A percentile compares a stretch with the other conserved stretches of the same genome.
Conservation (phyloP, 2,329 filamentous ascomycete species). For the Furcasterigmium furcatum region DNA sequence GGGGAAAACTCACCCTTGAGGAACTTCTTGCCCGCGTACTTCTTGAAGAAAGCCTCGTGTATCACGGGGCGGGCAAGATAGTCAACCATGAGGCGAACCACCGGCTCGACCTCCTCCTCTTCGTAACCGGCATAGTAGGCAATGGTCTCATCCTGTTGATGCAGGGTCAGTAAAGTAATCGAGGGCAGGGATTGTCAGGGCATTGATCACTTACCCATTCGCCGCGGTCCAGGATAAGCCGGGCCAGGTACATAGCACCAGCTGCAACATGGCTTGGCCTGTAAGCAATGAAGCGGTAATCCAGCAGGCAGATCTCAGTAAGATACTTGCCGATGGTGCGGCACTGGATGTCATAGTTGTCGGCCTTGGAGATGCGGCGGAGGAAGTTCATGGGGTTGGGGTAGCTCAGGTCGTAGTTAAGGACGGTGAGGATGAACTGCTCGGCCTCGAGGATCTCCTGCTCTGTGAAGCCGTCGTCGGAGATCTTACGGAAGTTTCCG, state of each 20-base stretch:
- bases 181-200: background rate
- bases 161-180: conserved; percentile 22
- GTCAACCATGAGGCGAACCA: conserved; percentile 93
- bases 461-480: conserved; percentile 94
- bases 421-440: conserved; percentile 83
- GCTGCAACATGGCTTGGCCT: conserved; percentile 88
- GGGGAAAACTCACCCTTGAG: conserved; percentile 74
- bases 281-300: conserved; percentile 89
- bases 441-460: conserved; percentile 96
- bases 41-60: conserved; percentile 99
- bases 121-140: conserved; percentile 90
- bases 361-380: conserved; percentile 96
- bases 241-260: conserved; percentile 90
- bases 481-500: conserved; percentile 93
- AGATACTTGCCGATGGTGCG: conserved; percentile 97
- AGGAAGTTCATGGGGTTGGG: conserved; percentile 99
- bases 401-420: conserved; percentile 97
- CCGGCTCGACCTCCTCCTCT: conserved; percentile 88
- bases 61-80: conserved; percentile 87
- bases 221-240: conserved; percentile 85
- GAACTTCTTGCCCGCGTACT: conserved; percentile 99
- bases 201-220: conserved; percentile 69
- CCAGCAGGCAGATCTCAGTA: conserved; percentile 93
- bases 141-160: conserved; percentile 70
- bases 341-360: conserved; percentile 98